Conservation (phyloP, 768 basidiomycete genomes). For the Fibroporia radiculosa region DNA sequence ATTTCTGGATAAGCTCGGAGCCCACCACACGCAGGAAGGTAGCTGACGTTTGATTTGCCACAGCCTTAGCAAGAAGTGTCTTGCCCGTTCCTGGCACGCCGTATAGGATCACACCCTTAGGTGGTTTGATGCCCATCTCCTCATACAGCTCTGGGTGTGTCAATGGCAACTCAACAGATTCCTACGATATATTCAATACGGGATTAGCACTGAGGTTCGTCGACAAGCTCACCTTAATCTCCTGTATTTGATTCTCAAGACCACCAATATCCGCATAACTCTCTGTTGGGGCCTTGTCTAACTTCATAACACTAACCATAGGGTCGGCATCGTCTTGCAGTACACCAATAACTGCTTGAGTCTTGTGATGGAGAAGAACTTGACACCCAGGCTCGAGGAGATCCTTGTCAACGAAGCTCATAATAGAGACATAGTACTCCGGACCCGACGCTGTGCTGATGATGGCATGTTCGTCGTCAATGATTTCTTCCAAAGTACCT, state of each 20-base stretch:
- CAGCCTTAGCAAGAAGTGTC: constrained; percentile 94
- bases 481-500: constrained; percentile 95
- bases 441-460: constrained; percentile 91
- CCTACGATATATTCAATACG: constrained; percentile 36
- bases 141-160: constrained; percentile 98
- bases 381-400: constrained; percentile 93
- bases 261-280: constrained; percentile 99
- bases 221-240: constrained; percentile 75
- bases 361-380: constrained; percentile 94
- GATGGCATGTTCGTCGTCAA: constrained; percentile 99
- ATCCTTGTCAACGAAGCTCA: constrained; percentile 98
- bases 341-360: constrained; percentile 90
- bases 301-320: constrained; percentile 96
- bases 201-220: not conserved
- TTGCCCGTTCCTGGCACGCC: constrained; percentile 99
- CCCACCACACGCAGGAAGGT: constrained; percentile 97
- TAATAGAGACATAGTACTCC: constrained; percentile 95
- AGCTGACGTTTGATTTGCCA: constrained; percentile 96
- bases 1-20: constrained; percentile 98
- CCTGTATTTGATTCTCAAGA: constrained; percentile 93
- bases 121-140: constrained; percentile 99
- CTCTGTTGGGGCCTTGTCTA: constrained; percentile 98
- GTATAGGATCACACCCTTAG: constrained; percentile 98
- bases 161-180: constrained; percentile 95
- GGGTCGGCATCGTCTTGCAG: constrained; percentile 93